Base-by-base conservation (phyloP, 495 filamentous ascomycete species). In the Aspergillus wentii region DNA sequence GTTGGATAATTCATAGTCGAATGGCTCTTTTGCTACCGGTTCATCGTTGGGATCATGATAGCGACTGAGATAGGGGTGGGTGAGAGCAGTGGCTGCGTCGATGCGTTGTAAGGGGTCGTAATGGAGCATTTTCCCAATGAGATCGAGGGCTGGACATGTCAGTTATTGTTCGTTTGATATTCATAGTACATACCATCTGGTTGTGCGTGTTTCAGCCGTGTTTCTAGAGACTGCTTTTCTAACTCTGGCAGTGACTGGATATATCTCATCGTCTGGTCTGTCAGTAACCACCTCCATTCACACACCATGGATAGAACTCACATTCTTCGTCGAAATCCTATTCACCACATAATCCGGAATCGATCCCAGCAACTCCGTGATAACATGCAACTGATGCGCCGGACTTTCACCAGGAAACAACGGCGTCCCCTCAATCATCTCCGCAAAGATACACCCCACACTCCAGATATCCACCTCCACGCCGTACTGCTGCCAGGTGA, bases 401-500 rank as follows among this genome's bases (percentile, higher is more conserved):
- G 94, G 86, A 56, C 91, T 86, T 61, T 89, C 92, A 51, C 87
- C 89, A 1, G 89, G 87, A 69, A 95, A 95, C 5, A 95, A 68
- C 30, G 89, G 89, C 66, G 89, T 94, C 30, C 90, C 89, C 66
- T 90, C 86, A 32, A 95, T 68, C 89, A 95, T 95, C 63, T 95
- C 89, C 33, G 89, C 89, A 52, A 95, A 94, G 48, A 95, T 94
- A 65, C 89, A 95, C 35, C 86, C 89, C 4, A 87, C 83, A 54
- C 88, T 94, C 89, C 90, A 95, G 50, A 95, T 91, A 64, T 95
- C 89, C 17, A 95, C 88, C 67, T 92, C 86, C 23, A 92, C 83
- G 50, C 91, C 86, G 66, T 95, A 95, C 61, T 92, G 90, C 61
- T 94, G 88, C 88, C 89, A 94, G 15, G 86, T 94, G 49, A 95